Conservation (phyloP, 2,329 filamentous ascomycete genomes). For the Alternaria postmessia region DNA sequence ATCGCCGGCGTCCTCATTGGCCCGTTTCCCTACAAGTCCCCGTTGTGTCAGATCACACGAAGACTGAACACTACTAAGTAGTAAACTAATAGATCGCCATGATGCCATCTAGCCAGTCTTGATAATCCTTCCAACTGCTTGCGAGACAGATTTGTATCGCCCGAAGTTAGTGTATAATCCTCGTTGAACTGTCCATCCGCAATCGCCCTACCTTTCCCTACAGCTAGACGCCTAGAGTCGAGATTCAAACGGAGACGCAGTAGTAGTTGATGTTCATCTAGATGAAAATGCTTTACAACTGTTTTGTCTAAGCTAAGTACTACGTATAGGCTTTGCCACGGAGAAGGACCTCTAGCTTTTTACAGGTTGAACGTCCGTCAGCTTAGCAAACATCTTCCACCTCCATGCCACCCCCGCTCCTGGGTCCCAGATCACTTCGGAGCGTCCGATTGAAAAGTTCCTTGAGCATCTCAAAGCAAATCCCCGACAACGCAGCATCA, state of each 20-base stretch:
- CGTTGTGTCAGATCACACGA: too few relatives aligned
- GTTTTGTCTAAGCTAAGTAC: not conserved
- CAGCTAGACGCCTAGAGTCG: not conserved
- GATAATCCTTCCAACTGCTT: too few relatives aligned
- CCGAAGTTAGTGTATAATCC: too few relatives aligned
- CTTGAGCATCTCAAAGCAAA: slow-evolving; percentile 89
- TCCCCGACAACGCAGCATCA: slow-evolving; percentile 83
- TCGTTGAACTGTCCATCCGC: too few relatives aligned
- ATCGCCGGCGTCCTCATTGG: slow-evolving; percentile 12
- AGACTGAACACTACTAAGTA: too few relatives aligned
- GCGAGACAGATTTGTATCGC: too few relatives aligned
- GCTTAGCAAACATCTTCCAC: slow-evolving; percentile 73
- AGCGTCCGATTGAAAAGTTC: slow-evolving; percentile 83
- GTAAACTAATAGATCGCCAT: not conserved
- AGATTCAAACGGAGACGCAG: not conserved
- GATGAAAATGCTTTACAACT: not conserved
- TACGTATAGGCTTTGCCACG: not conserved
- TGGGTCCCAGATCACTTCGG: slow-evolving; percentile 78
- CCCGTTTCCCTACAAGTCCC: rapidly evolving
- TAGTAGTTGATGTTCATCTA: not conserved
- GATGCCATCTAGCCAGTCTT: too few relatives aligned
- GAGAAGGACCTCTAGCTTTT: not conserved
- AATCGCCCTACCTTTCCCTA: too few relatives aligned
- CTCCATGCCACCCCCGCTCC: slow-evolving; percentile 66
- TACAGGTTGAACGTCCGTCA: rapidly evolving